A percentile compares a stretch with the other conserved stretches of the same genome.
Conservation (phyloP, 1,139 yeast genomes). For the Suhomyces bolitotheri region DNA sequence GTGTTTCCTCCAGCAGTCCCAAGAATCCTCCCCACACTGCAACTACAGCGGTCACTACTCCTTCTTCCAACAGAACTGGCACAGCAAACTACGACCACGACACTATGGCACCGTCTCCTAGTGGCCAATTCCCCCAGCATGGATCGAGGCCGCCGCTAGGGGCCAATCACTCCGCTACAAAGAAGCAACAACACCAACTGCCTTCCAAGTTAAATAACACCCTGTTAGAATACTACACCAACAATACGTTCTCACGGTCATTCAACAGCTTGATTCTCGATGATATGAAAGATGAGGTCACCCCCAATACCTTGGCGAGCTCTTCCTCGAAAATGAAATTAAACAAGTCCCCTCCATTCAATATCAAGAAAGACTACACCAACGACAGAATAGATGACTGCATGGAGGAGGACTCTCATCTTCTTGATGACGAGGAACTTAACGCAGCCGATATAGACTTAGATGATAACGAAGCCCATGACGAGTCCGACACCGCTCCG, state of each 20-base stretch:
- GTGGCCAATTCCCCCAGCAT: background rate
- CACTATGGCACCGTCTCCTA: background rate
- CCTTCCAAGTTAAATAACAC: constrained; percentile 10
- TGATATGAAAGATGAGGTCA: constrained; percentile 31
- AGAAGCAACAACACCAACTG: constrained; percentile 4
- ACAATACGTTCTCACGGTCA: constrained; percentile 45
- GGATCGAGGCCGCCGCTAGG: background rate
- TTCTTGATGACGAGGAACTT: constrained; percentile 4
- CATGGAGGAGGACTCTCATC: constrained; percentile 15
- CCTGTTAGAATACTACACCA: constrained; percentile 39
- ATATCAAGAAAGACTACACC: constrained; percentile 35
- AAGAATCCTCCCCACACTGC: constrained; percentile 9
- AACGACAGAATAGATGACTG: constrained; percentile 28
- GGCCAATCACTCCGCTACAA: background rate
- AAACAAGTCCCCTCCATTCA: constrained; percentile 48
- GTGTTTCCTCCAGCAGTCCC: constrained; percentile 6
- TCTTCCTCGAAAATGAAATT: constrained; percentile 22
- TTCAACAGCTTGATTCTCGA: constrained; percentile 48
- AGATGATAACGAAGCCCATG: constrained; percentile 10
- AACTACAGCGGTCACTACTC: constrained; percentile 15
- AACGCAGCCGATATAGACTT: constrained; percentile 8
- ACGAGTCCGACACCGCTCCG: constrained; percentile 1
- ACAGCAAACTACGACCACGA: background rate
- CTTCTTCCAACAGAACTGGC: constrained; percentile 11
- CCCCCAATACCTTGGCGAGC: background rate